phyloP scores from a whole-genome alignment of 495 filamentous ascomycete species.

The Darksidea phi region DNA sequence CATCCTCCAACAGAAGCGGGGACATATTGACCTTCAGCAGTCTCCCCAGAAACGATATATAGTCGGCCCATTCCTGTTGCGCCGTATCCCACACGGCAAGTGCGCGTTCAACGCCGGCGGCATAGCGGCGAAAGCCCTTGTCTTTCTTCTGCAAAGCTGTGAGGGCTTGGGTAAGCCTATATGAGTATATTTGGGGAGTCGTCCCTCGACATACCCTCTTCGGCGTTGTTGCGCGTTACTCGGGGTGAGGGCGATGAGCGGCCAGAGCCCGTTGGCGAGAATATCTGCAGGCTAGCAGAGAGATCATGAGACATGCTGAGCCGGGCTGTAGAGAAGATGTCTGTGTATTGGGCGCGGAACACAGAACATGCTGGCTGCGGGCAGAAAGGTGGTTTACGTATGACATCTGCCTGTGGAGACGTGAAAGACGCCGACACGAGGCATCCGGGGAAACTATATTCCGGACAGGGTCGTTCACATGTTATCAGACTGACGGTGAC shows the following conservation, averaged over 20 bases:
- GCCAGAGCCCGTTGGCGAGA: slow-evolving; percentile 43
- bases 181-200: neutral
- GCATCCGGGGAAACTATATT: neutral
- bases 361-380: slow-evolving; percentile 27
- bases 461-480: neutral
- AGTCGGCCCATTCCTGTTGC: slow-evolving; percentile 98
- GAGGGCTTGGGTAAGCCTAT: slow-evolving; percentile 9
- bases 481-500: neutral
- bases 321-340: slow-evolving; percentile 14
- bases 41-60: slow-evolving; percentile 93
- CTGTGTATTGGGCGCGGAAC: slow-evolving; percentile 1
- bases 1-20: neutral
- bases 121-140: slow-evolving; percentile 89
- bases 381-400: neutral
- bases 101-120: slow-evolving; percentile 79
- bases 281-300: slow-evolving; percentile 33
- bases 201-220: slow-evolving; percentile 44
- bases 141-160: slow-evolving; percentile 71
- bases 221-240: slow-evolving; percentile 39
- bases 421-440: slow-evolving; percentile 15
- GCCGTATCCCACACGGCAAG: slow-evolving; percentile 88
- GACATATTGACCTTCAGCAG: slow-evolving; percentile 71
- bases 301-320: slow-evolving; percentile 42
- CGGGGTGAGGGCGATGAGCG: slow-evolving; percentile 43
- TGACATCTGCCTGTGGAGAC: slow-evolving; percentile 6